Conservation (phyloP, 352 stramenopile genomes). For the Blastocystis sp. region DNA sequence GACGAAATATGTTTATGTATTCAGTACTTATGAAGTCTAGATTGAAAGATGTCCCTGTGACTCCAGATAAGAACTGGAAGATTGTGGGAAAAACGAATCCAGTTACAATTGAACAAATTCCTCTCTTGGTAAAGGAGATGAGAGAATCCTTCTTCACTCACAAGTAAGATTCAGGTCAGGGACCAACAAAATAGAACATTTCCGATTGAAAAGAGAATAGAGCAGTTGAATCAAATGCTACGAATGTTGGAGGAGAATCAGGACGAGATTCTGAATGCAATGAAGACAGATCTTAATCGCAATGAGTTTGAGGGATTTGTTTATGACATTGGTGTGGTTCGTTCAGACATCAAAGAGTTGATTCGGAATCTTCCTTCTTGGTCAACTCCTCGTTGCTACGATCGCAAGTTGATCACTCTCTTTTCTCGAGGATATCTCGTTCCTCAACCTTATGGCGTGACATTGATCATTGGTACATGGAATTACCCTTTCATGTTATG, state of each 20-base stretch:
- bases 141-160: conserved; percentile 52
- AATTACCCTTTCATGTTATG: conserved; percentile 81
- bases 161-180: neutral
- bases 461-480: conserved; percentile 81
- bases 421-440: conserved; percentile 69
- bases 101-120: neutral
- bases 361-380: conserved; percentile 64
- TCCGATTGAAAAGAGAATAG: conserved; percentile 31
- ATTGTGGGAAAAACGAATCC: conserved; percentile 17
- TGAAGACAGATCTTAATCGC: conserved; percentile 66
- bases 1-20: neutral
- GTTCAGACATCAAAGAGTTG: conserved; percentile 73
- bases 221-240: conserved; percentile 65
- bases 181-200: neutral
- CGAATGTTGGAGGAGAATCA: conserved; percentile 66
- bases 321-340: conserved; percentile 69
- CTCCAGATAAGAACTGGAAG: conserved; percentile 15
- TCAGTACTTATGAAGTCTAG: neutral
- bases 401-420: conserved; percentile 67
- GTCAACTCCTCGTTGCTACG: conserved; percentile 69
- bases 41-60: conserved; percentile 33
- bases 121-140: conserved; percentile 50
- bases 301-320: conserved; percentile 71
- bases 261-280: conserved; percentile 63
- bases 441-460: conserved; percentile 74